Conservation (phyloP, 176 grass and related monocot genomes). For the Tillandsia leiboldiana region DNA sequence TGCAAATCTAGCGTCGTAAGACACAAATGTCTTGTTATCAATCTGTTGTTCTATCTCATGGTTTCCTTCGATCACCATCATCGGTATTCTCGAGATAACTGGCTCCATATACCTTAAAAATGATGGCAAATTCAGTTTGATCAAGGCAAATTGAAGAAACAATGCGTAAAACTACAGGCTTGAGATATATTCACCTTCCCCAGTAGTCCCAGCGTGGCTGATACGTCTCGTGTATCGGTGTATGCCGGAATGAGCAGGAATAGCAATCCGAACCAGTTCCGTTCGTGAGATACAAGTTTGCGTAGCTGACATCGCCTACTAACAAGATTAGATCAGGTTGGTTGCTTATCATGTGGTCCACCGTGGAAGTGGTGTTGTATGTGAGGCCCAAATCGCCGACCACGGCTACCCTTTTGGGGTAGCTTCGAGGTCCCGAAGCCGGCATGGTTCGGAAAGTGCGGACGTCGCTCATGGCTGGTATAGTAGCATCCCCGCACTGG, state of each 20-base stretch:
- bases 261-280: conserved; percentile 78
- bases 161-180: not conserved
- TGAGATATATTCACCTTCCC: conserved; percentile 39
- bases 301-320: conserved; percentile 77
- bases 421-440: conserved; percentile 42
- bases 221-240: conserved; percentile 76
- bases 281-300: conserved; percentile 75
- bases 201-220: conserved; percentile 93
- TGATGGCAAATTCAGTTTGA: not conserved
- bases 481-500: conserved; percentile 57
- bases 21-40: conserved; percentile 43
- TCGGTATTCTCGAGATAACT: conserved; percentile 51
- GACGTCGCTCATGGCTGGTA: conserved; percentile 42
- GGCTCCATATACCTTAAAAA: conserved; percentile 74
- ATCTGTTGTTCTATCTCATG: conserved; percentile 71
- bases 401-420: conserved; percentile 56
- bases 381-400: conserved; percentile 83
- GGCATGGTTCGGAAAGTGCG: conserved; percentile 73
- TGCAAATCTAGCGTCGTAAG: conserved; percentile 66
- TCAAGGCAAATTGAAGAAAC: not conserved
- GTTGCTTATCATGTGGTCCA: conserved; percentile 67
- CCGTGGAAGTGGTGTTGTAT: conserved; percentile 68
- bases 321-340: conserved; percentile 66
- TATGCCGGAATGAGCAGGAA: conserved; percentile 44
- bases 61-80: conserved; percentile 89